Percentiles rank a stretch among this genome's conserved stretches.
These are phyloP conservation scores for Cruciata laevipes DNA, from an alignment of 257 asterid species.

Conservation along the genomic window DNA sequence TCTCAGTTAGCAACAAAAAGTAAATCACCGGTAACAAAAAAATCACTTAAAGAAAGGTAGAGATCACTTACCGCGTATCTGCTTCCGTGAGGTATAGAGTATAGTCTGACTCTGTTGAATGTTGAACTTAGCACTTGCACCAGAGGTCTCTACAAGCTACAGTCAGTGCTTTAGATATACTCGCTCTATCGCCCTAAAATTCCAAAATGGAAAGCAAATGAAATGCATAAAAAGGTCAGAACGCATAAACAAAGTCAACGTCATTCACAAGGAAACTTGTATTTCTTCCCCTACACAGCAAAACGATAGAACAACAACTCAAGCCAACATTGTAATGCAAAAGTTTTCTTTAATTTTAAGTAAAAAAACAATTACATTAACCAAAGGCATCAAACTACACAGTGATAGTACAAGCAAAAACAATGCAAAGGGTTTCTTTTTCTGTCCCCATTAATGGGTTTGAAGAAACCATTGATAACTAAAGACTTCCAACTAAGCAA, in stretches of 20 bases:
- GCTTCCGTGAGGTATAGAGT: constrained; percentile 27
- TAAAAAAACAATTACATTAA: too few relatives aligned
- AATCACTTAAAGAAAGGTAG: not conserved
- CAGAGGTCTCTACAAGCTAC: constrained; percentile 29
- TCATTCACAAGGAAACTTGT: constrained; percentile 45
- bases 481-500: not conserved
- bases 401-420: not conserved
- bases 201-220: not conserved
- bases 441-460: not conserved
- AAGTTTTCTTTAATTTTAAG: not conserved
- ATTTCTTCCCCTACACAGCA: constrained; percentile 19
- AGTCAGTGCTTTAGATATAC: constrained; percentile 35
- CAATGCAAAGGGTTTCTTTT: not conserved
- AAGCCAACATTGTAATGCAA: not conserved
- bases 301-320: not conserved
- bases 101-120: constrained; percentile 33
- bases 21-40: not conserved
- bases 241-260: constrained; percentile 13
- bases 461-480: not conserved
- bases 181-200: constrained; percentile 42
- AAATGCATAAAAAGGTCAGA: not conserved
- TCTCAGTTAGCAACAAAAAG: not conserved
- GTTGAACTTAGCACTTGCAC: constrained; percentile 32
- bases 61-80: constrained; percentile 40
- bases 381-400: not conserved